Conservation (phyloP, 495 filamentous ascomycete genomes). For the Cercophora scortea region DNA sequence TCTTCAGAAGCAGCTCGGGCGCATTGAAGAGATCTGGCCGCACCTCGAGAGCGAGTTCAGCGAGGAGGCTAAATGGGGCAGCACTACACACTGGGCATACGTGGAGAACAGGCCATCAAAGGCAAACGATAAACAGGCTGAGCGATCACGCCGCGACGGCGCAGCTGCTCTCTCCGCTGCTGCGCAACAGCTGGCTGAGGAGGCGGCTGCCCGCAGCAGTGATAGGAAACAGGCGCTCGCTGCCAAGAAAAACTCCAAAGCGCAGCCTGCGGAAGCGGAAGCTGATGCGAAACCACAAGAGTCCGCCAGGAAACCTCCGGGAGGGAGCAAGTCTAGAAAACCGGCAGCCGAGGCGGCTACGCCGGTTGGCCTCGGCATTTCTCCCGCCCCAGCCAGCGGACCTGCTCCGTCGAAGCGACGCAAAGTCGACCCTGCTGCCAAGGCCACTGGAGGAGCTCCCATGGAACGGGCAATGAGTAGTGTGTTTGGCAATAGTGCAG, state of each 20-base stretch:
- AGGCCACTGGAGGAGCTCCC: slow-evolving; percentile 42
- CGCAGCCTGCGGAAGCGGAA: slow-evolving; percentile 29
- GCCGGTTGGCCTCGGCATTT: slow-evolving; percentile 49
- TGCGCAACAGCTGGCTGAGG: slow-evolving; percentile 65
- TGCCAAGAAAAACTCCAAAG: slow-evolving; percentile 61
- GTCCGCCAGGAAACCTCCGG: slow-evolving; percentile 50
- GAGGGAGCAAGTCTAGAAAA: slow-evolving; percentile 55
- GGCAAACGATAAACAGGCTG: slow-evolving; percentile 47
- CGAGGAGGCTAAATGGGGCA: slow-evolving; percentile 87
- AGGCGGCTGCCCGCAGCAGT: slow-evolving; percentile 72
- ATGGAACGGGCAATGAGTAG: slow-evolving; percentile 68
- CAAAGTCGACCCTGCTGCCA: slow-evolving; percentile 62
- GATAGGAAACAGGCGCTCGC: slow-evolving; percentile 69
- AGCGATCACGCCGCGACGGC: slow-evolving; percentile 69
- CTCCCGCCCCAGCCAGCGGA: slow-evolving; percentile 29
- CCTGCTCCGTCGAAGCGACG: slow-evolving; percentile 61
- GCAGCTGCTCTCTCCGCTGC: slow-evolving; percentile 61
- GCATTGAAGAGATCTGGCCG: slow-evolving; percentile 76
- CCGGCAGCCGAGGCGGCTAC: slow-evolving; percentile 41
- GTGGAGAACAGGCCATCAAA: slow-evolving; percentile 70
- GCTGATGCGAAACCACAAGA: slow-evolving; percentile 46
- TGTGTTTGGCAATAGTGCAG: slow-evolving; percentile 39
- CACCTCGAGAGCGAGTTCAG: slow-evolving; percentile 84
- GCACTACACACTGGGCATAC: slow-evolving; percentile 92
- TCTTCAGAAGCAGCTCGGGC: slow-evolving; percentile 73